These are phyloP conservation scores for Colletotrichum plurivorum DNA, from an alignment of 2,329 filamentous ascomycete species.

Conservation along the genomic window DNA sequence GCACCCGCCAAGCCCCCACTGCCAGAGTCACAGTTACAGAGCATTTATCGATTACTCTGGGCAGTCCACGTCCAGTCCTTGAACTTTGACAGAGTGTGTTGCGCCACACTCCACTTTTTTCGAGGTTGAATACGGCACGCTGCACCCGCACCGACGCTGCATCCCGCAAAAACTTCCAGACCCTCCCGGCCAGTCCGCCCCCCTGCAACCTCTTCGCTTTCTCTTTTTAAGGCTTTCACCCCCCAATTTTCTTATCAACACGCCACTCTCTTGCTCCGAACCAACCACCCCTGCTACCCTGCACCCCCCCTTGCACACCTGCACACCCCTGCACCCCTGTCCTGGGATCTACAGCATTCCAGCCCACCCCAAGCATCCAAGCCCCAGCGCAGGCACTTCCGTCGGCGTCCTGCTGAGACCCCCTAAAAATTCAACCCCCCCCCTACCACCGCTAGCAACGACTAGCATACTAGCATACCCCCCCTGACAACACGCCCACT, in stretches of 20 bases:
- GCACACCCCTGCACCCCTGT: slow-evolving; percentile 33
- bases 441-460: slow-evolving; percentile 33
- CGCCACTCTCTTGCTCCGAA: slow-evolving; percentile 4
- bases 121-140: slow-evolving; percentile 30
- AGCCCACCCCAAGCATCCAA: slow-evolving; percentile 41
- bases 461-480: slow-evolving; percentile 20
- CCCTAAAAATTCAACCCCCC: slow-evolving; percentile 38
- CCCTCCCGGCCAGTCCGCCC: slow-evolving; percentile 37
- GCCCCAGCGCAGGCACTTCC: slow-evolving; percentile 39
- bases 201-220: slow-evolving; percentile 23
- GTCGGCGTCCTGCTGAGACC: slow-evolving; percentile 40
- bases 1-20: slow-evolving; percentile 4
- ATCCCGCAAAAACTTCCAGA: slow-evolving; percentile 36
- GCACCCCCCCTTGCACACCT: slow-evolving; percentile 35
- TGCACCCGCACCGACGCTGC: slow-evolving; percentile 34
- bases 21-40: slow-evolving; percentile 1
- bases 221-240: slow-evolving; percentile 7
- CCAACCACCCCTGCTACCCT: slow-evolving; percentile 28
- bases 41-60: slow-evolving; percentile 8
- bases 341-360: slow-evolving; percentile 38
- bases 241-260: not conserved
- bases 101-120: slow-evolving; percentile 20
- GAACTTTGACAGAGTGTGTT: slow-evolving; percentile 6
- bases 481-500: slow-evolving; percentile 44
- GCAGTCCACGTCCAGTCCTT: not conserved